Base-by-base conservation (phyloP, 805 yeast genomes). In the Blastobotrys chiropterorum region DNA sequence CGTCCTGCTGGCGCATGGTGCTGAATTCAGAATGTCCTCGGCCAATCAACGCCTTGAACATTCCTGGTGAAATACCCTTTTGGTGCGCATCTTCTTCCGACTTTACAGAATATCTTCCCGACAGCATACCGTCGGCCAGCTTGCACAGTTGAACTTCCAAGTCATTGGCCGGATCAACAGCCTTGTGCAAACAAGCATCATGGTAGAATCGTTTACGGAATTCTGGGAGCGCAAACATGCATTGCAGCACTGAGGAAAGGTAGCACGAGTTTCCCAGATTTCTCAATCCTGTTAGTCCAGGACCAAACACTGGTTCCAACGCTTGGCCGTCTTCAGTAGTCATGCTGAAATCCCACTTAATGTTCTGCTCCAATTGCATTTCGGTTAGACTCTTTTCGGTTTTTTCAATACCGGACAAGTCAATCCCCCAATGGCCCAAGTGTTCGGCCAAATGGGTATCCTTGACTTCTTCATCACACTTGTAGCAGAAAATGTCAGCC, bases 181-280 rank as follows among this genome's bases (percentile, higher is more conserved):
- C 43, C n/a, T 14, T 34, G 3, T 47, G 31, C 5, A 46, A 51
- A 1, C 69, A 65, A 30, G 77, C 53, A 59, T 46, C 77, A 64
- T 19, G 34, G 19, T 38, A n/a, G 53, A 63, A 63, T 39, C 64
- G 58, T 20, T 63, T 65, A 55, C 53, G 58, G 62, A 69, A 72
- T 52, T 48, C 62, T 20, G 62, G 67, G 4, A 64, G 66, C 15
- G 67, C 69, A 57, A 85, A 84, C 44, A 94, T 67, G 1, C 81
- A 73, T 66, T 94, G 99, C 2, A 89, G 54, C 0, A 82, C 89
- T 1, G 96, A 85, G 46, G 90, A 86, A 55, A 94, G 60, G 64
- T 94, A 94, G 69, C 99, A 94, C 0, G 96, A 85, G 62, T 94
- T 94, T 2, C 99, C 99, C 57, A 94, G 70, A 63, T 94, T 94